Base-by-base conservation (phyloP, 345 rosid genomes). In the Mercurialis annua region DNA sequence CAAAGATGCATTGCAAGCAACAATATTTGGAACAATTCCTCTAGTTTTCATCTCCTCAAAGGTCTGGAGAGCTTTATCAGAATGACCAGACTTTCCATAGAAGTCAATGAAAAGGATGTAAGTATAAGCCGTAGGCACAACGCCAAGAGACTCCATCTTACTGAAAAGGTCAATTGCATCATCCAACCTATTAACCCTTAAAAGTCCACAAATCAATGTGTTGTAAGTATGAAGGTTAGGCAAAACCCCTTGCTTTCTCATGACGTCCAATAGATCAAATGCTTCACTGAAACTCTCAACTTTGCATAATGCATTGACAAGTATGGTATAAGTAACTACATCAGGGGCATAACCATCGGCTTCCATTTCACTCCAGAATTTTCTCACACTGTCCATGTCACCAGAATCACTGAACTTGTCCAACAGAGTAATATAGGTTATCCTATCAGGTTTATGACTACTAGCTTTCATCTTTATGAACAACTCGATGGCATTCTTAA, bases 221-320 rank as follows among this genome's bases (percentile, higher is more conserved):
- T 93, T 90, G 76, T 89, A 90, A 20, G 97, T 89, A 70, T 87
- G 93, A 59, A 88, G 86, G 69, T 93, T 93, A 23, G 98, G 98
- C 42, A 44, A 70, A 43, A 86, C 57, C 31, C 86, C 86, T 61
- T 78, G 66, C 64, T 77, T 75, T 77, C 80, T 84, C 96, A 93
- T 93, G 73, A 78, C 74, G 80, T 85, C 84, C 72, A 93, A 73
- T 12, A 74, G 77, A 55, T 62, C 73, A 77, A 87, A 88, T 30
- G 97, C 97, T 76, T 87, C 87, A 8, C 78, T 77, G 47, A 89
- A 62, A 55, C 79, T 77, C 67, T 84, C 87, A 69, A 64, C 82
- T 75, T 82, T 85, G 81, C 97, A 90, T 20, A 86, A 78, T 67
- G 96, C 92, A 66, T 82, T 84, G 11, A 89, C 77, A 10, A 93